Base-by-base conservation (phyloP, 2,329 filamentous ascomycete genomes). In the Talaromyces verruculosus region DNA sequence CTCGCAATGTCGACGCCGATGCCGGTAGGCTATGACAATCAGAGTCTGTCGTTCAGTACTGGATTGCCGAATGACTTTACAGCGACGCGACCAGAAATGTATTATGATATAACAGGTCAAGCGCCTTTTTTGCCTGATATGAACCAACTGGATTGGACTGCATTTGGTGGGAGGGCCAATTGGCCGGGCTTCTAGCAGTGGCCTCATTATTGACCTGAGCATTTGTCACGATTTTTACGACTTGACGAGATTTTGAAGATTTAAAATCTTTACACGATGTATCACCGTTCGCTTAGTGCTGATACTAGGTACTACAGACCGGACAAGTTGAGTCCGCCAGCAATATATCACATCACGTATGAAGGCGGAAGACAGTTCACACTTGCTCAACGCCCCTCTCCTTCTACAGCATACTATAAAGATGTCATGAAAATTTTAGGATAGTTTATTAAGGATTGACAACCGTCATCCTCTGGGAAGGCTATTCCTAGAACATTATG, bases 111-210 rank as follows among this genome's bases (percentile, higher is more conserved):
- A 25, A 11, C 22, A 17, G 49, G 49, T 15, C 62, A 64, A 58
- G 49, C 17, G 30, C 62, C 49, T 2, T 35, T 64, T 28, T 33
- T 39, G 8, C 25, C 35, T 47, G 25, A 47, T 11, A 57, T 49
- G 41, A 35, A 37, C 25, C 49, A 58, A 39, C 28, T 58, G 19
- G 51, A 64, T 57, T 64, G 62, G 62, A 47, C 62, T 28, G 62
- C 53, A n/a, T 49, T 64, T n/a, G 39, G 53, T 33, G 62, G 62
- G 41, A 25, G 51, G 33, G 39, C 62, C 33, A 55, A 33, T 8
- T 64, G 62, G 62, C 49, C 51, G 30, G 62, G 39, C 15, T 64
- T 64, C 28, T 58, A 25, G 45, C 19, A 57, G n/a, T 57, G 30
- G 30, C 30, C 17, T 11, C 17, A 19, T 19, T 15, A 37, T 15